A percentile compares a stretch with the other conserved stretches of the same genome.
phyloP scores from a whole-genome alignment of 257 asterid species.

The Vinca minor region DNA sequence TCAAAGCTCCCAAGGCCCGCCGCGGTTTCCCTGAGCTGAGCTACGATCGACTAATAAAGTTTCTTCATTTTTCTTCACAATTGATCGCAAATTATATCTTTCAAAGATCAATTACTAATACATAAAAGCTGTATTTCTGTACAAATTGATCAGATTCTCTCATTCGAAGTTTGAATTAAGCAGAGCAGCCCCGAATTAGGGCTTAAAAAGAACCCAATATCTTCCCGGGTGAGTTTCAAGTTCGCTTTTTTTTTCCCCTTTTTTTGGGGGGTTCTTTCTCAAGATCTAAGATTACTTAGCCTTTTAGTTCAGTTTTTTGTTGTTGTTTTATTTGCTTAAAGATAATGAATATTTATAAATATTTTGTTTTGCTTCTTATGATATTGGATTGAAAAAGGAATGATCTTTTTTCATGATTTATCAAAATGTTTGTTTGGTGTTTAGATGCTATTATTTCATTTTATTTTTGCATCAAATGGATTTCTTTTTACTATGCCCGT shows the following conservation, averaged over 20 bases:
- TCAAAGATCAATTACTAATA: neutral
- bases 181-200: neutral
- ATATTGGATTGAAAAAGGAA: neutral
- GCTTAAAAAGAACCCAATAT: neutral
- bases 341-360: neutral
- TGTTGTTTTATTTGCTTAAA: neutral
- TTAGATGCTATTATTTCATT: neutral
- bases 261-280: neutral
- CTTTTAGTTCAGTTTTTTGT: neutral
- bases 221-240: neutral
- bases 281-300: constrained; percentile 2
- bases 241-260: neutral
- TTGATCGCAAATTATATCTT: neutral
- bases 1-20: too few relatives aligned
- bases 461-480: neutral
- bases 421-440: neutral
- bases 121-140: neutral
- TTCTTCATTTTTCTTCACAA: too few relatives aligned
- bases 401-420: neutral
- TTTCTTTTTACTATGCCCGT: neutral
- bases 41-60: too few relatives aligned
- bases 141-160: neutral
- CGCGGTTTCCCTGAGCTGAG: too few relatives aligned
- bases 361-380: neutral
- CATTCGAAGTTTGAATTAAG: neutral